Base-by-base conservation (phyloP, 2,329 filamentous ascomycete species). In the Verticillium longisporum region DNA sequence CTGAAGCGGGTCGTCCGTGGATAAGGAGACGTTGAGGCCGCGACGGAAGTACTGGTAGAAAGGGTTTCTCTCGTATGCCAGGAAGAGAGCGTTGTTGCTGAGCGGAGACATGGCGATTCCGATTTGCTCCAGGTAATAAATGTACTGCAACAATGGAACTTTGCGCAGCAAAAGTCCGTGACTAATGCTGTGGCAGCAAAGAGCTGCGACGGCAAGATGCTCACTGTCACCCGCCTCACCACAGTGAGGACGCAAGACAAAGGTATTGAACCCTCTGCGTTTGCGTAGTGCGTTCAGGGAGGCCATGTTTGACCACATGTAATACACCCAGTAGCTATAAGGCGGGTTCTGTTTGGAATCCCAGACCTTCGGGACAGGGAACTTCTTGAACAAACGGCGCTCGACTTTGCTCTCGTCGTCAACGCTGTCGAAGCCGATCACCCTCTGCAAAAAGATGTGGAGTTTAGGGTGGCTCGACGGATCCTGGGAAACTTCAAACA, bases 311-410 rank as follows among this genome's bases (percentile, higher is more conserved):
- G 95, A 88, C 70, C 95, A 98, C 59, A 98, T 82, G 71, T 97
- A 96, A 77, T 99, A 99, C 71, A 98, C 90, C 95, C 95, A 99
- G 77, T 99, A 99, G 72, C 90, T 97, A 78, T 99, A 99, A 0
- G 95, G 95, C 14, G 95, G 95, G 71, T 99, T 99, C 74, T 98
- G 93, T 69, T 90, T 92, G 1, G 92, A 92, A 66, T 88, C 85
- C 95, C 95, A 99, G 60, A 87, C 87, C 64, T 87, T 90, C 4
- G 95, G 94, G 26, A 95, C 88, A 0, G 95, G 95, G 67, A 96
- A 99, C 73, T 99, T 99, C 70, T 89, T 90, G 78, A 92, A 97
- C n/a, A 98, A 83, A 21, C 95, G 88, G 33, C 94, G 88, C 75
- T 99, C 95, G 2, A 92, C 84, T 77, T 99, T 99, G 80, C 93